Evolutionary conservation across 1,139 yeast species (phyloP), one percentile per base, ranked within the genome.

Genomic region (Candida sp.): DNA sequence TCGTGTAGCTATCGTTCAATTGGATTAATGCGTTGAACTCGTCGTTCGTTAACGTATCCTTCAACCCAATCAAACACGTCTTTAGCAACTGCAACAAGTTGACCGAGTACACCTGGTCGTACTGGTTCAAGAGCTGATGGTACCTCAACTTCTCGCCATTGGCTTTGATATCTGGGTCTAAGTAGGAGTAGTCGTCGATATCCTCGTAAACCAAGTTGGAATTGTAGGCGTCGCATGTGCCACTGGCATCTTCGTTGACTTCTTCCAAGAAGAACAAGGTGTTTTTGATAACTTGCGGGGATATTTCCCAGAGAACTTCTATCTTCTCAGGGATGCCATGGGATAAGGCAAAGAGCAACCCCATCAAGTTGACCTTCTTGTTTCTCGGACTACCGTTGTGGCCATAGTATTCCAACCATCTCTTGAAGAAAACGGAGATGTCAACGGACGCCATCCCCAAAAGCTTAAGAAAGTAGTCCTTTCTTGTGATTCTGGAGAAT

Each of bases 201-300:
- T 77, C 81, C 47, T 83, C 86, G 54, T 82, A 84, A 0, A 77
- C 67, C 51, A 82, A 83, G 54, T 83, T 82, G 46, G 78, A 77
- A 55, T 83, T 84, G 61, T 88, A 88, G n/a, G 77, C 81, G 47
- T 78, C 83, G 58, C 90, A 84, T 48, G 79, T 83, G 0, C 93
- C 93, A 12, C 73, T 71, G 11, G 62, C 68, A 6, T 75, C 67
- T 58, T 90, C 96, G 51, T 86, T 84, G 9, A 88, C 77, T 62
- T 91, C 97, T 60, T 91, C 97, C 48, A 89, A 65, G 54, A 88
- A 76, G 50, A 80, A 80, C 8, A 88, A 77, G 69, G 88, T 74
- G 33, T 83, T 69, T 26, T 84, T 77, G 5, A 86, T 66, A 22
- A 86, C 69, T 3, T 76, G 67, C 55, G 70, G 52, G 63, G 61